Percentiles rank a stretch among this genome's conserved stretches.
Evolutionary conservation across 1,284 basidiomycete genomes (phyloP).

Genomic region (Cerrena zonata): DNA sequence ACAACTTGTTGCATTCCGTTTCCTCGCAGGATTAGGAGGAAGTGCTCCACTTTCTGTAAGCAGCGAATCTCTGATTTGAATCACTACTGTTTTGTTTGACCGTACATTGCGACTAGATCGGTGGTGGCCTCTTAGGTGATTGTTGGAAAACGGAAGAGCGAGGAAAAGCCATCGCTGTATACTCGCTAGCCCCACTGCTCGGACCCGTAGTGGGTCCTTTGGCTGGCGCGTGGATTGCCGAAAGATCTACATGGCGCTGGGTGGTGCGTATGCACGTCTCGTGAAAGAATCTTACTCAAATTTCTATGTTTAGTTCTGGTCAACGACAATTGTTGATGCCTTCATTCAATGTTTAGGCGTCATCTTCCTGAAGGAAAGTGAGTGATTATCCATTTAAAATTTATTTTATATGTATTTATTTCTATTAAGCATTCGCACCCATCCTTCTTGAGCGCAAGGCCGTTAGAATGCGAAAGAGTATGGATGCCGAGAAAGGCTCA

Average conservation of each 20-base stretch:
- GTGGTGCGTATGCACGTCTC: conserved; percentile 23
- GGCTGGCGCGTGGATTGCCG: conserved; percentile 35
- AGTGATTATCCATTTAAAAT: conserved; percentile 4
- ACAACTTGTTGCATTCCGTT: conserved; percentile 60
- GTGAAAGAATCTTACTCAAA: neutral
- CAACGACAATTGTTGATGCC: conserved; percentile 34
- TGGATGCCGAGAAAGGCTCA: conserved; percentile 26
- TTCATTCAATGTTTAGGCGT: conserved; percentile 36
- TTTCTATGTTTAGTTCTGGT: conserved; percentile 30
- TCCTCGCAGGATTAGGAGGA: conserved; percentile 60
- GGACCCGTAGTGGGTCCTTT: conserved; percentile 41
- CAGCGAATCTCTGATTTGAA: neutral
- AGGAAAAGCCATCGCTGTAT: conserved; percentile 43
- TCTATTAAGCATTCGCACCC: conserved; percentile 35
- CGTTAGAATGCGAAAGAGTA: conserved; percentile 32
- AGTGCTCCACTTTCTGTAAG: conserved; percentile 57
- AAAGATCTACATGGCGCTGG: conserved; percentile 36
- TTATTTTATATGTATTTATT: neutral
- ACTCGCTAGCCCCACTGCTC: conserved; percentile 40
- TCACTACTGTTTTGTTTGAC: neutral
- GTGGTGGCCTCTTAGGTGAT: conserved; percentile 48
- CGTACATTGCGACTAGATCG: conserved; percentile 20
- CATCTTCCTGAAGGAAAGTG: conserved; percentile 43
- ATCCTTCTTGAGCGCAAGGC: conserved; percentile 45
- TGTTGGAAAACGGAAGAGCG: conserved; percentile 41